Evolutionary conservation across 305 asterid species (phyloP).

Genomic region (Ajuga reptans): DNA sequence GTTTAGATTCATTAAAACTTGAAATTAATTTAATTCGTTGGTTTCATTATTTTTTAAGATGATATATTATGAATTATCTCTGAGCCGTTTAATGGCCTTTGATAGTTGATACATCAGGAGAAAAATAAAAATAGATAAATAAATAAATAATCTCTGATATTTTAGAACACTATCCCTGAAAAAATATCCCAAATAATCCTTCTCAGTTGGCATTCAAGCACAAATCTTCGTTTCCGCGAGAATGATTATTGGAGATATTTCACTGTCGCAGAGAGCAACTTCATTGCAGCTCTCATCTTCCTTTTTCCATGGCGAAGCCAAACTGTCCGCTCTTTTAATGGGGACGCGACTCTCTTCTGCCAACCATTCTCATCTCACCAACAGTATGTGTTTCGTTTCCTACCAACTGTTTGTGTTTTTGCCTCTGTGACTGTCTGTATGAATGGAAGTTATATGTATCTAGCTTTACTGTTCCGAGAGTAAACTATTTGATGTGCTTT

Average conservation of each 20-base stretch:
- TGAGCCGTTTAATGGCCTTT: no score
- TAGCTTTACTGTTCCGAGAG: background rate
- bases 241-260: slow-evolving; percentile 25
- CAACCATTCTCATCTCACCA: slow-evolving; percentile 7
- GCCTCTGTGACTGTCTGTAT: slow-evolving; percentile 13
- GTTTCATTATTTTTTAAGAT: no score
- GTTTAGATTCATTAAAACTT: no score
- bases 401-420: slow-evolving; percentile 26
- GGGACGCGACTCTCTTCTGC: slow-evolving; percentile 28
- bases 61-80: no score
- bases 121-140: background rate
- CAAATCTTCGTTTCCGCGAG: background rate
- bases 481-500: background rate
- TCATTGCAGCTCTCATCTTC: slow-evolving; percentile 29
- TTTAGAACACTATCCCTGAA: background rate
- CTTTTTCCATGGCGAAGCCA: slow-evolving; percentile 25
- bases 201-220: background rate
- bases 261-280: slow-evolving; percentile 11
- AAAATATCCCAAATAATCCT: background rate
- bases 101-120: no score
- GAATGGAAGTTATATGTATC: background rate
- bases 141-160: background rate
- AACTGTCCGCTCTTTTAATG: slow-evolving; percentile 24
- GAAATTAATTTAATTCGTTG: no score
- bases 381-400: slow-evolving; percentile 26